These are phyloP conservation scores for Termitomyces titanicus DNA, from an alignment of 768 basidiomycete species.

Conservation along the genomic window DNA sequence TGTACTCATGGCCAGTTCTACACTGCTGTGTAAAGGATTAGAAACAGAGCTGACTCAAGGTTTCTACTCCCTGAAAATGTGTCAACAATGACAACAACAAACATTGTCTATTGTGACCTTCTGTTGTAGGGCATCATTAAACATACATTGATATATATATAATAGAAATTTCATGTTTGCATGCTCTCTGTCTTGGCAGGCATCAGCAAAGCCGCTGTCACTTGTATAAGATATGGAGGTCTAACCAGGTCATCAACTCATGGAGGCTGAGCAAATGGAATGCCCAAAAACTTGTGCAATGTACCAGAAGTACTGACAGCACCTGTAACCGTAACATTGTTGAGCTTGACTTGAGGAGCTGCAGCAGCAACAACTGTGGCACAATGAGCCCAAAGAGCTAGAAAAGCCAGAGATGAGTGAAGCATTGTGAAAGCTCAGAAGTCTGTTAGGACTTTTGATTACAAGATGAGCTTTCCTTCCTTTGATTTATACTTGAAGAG, in stretches of 20 bases:
- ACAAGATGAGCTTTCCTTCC: not conserved
- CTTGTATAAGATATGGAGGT: not conserved
- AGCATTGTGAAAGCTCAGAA: not conserved
- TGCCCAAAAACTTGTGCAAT: slow-evolving; percentile 40
- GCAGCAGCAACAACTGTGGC: not conserved
- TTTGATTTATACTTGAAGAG: slow-evolving; percentile 1
- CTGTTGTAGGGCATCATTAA: too few species aligned
- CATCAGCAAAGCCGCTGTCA: too few species aligned
- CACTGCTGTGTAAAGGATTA: too few species aligned
- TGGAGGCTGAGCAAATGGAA: slow-evolving; percentile 50
- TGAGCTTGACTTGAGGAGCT: slow-evolving; percentile 35
- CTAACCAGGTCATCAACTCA: slow-evolving; percentile 21
- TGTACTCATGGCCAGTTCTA: too few species aligned
- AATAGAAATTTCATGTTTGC: too few species aligned
- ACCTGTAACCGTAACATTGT: slow-evolving; percentile 42
- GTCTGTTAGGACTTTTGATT: not conserved
- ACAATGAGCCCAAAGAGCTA: slow-evolving; percentile 4
- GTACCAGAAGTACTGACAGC: slow-evolving; percentile 21
- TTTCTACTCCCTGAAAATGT: too few species aligned
- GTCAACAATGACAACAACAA: too few species aligned
- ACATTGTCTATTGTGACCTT: too few species aligned
- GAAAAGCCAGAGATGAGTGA: not conserved
- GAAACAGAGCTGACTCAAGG: too few species aligned
- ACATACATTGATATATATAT: too few species aligned
- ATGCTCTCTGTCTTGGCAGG: too few species aligned